Base-by-base conservation (phyloP, 805 yeast species). In the Cyberlindnera meyerae region DNA sequence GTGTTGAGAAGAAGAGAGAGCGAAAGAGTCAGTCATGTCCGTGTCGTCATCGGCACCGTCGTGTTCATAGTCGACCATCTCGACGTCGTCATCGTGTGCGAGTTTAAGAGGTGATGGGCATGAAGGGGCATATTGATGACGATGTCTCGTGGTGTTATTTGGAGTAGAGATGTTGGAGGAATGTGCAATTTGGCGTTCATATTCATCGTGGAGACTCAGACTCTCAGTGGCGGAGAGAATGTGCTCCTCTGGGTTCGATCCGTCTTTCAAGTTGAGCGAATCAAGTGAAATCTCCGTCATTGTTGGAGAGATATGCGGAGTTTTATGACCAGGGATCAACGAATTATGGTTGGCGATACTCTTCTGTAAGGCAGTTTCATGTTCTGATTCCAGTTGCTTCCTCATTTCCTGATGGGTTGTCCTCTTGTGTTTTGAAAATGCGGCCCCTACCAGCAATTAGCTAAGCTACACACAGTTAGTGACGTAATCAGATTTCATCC, bases 381-480 rank as follows among this genome's bases (percentile, higher is more conserved):
- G n/a, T 27, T 27, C 31, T 6, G 7, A 26, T 31, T 31, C 8
- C 15, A 5, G 27, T 20, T 38, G n/a, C n/a, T n/a, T n/a, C n/a
- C n/a, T n/a, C n/a, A n/a, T n/a, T n/a, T n/a, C n/a, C n/a, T n/a
- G n/a, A n/a, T n/a, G n/a, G n/a, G n/a, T n/a, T n/a, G n/a, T n/a
- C n/a, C n/a, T n/a, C n/a, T n/a, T n/a, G n/a, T n/a, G 42, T 38
- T 38, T 28, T 33, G 37, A 33, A 24, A 25, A n/a, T 37, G 42
- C 31, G 32, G 28, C 37, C 27, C 37, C 5, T 17, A 38, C 34
- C 37, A n/a, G n/a, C n/a, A n/a, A 20, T 20, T 20, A 20, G 9
- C 9, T 20, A 20, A 20, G 7, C 22, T 8, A 8, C 22, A 20
- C 22, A 8, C 7, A 7, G 22, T 9, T 8, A 20, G 22, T 20